Percentiles rank a stretch among this genome's conserved stretches.
Conservation (phyloP, 768 basidiomycete species). For the Tricholoma sp. region DNA sequence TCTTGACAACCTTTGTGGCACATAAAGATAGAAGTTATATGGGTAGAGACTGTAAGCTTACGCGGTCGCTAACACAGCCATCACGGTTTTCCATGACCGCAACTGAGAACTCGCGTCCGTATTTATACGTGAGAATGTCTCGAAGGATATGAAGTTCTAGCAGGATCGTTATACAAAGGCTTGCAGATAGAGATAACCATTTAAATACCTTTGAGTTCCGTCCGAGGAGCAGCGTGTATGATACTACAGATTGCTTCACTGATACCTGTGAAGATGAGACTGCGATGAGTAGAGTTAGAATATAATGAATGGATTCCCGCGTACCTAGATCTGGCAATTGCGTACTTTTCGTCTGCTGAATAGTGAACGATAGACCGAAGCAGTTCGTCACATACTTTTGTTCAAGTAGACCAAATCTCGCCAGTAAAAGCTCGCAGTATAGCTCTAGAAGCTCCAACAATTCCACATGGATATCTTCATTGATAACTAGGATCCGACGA, state of each 20-base stretch:
- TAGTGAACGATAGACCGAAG: slow-evolving; percentile 7
- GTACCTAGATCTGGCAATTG: slow-evolving; percentile 86
- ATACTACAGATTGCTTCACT: slow-evolving; percentile 84
- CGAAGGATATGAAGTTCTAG: slow-evolving; percentile 88
- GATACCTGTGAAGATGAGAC: slow-evolving; percentile 23
- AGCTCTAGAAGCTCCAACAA: slow-evolving; percentile 90
- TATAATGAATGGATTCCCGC: background rate
- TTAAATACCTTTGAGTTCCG: slow-evolving; percentile 75
- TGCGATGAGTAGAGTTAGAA: background rate
- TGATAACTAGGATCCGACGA: slow-evolving; percentile 51
- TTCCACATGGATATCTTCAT: slow-evolving; percentile 82
- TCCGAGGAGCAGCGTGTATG: slow-evolving; percentile 88
- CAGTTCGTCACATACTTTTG: slow-evolving; percentile 54
- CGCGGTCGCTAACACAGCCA: slow-evolving; percentile 77
- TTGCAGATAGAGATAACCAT: background rate
- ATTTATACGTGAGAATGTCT: slow-evolving; percentile 95
- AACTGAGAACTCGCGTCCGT: slow-evolving; percentile 83
- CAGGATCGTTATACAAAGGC: slow-evolving; percentile 1
- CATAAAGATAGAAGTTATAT: slow-evolving; percentile 3
- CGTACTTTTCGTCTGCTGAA: slow-evolving; percentile 35
- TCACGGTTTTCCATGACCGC: slow-evolving; percentile 85
- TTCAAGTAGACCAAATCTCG: slow-evolving; percentile 89
- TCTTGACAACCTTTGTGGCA: slow-evolving; percentile 60
- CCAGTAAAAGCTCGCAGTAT: slow-evolving; percentile 90
- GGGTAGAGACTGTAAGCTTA: slow-evolving; percentile 29